Evolutionary conservation across 2,329 filamentous ascomycete genomes (phyloP), one percentile per base, ranked within the genome.

Genomic region (Davidsoniella eucalypti): DNA sequence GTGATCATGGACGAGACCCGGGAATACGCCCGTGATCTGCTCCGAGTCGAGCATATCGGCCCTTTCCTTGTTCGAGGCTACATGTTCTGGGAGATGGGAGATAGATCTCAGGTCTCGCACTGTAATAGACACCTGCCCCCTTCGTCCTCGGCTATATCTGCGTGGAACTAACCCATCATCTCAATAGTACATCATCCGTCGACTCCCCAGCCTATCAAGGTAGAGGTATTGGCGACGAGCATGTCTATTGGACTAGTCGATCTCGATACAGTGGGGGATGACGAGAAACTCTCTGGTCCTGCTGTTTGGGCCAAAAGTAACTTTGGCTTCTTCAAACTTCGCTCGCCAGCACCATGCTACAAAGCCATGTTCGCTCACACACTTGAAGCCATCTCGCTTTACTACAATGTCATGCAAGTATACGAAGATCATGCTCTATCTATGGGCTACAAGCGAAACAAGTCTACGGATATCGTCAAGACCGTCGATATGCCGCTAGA

Each of bases 241-340:
- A 54, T 54, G 54, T 74, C 78, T 23, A 75, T 81, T 29, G 73
- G 73, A 44, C 64, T 66, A 41, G 64, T 65, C 23, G 60, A 66
- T 12, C 16, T 50, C n/a, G 51, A 47, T 25, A 45, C 43, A 21
- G 26, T 25, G 8, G 43, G 47, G n/a, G 43, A 42, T 6, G 42
- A 21, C n/a, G 51, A 52, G 26, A 36, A 44, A 6, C 38, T 50
- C 14, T 70, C 74, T 47, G 66, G 69, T 16, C 69, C 75, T 3
- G 67, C 74, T n/a, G 66, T 84, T 26, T 87, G 82, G 82, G 77
- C 80, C 1, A 67, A 70, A 26, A 78, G 78, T 37, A 61, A 67
- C 49, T 72, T 78, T 10, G 82, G 80, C 42, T 86, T 81, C 80
- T 85, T 77, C 59, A 74, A 80, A 58, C 70, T 87, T 40, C 25